These are phyloP conservation scores for Polytrichum formosum DNA, from an alignment of 225 moss, liverwort and hornwort genomes.

Conservation along the genomic window DNA sequence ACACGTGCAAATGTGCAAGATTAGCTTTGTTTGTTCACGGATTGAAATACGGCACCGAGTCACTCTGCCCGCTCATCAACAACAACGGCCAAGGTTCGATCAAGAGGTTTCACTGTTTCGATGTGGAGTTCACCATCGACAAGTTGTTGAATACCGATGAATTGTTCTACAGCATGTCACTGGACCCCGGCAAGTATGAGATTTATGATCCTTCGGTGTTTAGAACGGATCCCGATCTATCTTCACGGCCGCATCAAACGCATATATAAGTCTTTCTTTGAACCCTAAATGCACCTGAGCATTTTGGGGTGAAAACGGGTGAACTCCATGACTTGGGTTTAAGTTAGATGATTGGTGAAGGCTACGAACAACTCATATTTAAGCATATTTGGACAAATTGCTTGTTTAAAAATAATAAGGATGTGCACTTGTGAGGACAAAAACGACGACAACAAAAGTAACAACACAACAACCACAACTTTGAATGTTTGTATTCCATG, in stretches of 20 bases:
- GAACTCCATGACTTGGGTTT: too few species aligned
- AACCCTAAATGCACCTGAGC: too few species aligned
- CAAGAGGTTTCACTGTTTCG: not conserved
- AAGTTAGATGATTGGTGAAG: too few species aligned
- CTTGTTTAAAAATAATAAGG: too few species aligned
- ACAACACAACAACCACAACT: too few species aligned
- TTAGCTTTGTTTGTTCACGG: not conserved
- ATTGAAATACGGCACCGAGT: not conserved
- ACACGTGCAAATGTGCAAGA: not conserved
- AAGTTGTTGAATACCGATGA: not conserved
- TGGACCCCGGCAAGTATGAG: not conserved
- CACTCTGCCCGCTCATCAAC: not conserved
- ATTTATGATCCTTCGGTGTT: conserved; percentile 2
- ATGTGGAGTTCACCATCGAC: conserved; percentile 1
- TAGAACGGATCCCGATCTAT: not conserved
- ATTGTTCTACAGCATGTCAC: not conserved
- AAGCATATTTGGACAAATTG: too few species aligned
- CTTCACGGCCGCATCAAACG: not conserved
- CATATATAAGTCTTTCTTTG: too few species aligned
- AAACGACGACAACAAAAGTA: too few species aligned
- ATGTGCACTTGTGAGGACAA: too few species aligned
- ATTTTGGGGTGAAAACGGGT: too few species aligned
- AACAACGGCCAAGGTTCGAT: not conserved
- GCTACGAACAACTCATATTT: too few species aligned
- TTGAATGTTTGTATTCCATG: too few species aligned